A percentile compares a stretch with the other conserved stretches of the same genome.
Conservation (phyloP, 2,329 filamentous ascomycete species). For the Aurifilum marmelostoma region DNA sequence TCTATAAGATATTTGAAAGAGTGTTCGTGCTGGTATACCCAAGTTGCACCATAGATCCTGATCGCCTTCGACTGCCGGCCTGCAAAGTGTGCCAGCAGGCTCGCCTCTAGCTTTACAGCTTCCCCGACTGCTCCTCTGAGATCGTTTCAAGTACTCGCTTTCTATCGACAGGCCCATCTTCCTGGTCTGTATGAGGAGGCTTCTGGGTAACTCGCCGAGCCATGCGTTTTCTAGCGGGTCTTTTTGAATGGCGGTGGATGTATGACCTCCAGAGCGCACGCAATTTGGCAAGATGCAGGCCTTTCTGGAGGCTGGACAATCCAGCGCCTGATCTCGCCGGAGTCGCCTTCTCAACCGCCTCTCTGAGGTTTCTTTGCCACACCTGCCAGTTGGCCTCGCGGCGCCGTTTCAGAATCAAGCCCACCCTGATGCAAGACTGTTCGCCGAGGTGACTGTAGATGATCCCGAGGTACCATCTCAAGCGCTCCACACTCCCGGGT, state of each 20-base stretch:
- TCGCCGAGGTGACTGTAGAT: conserved; percentile 36
- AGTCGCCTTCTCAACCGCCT: not conserved
- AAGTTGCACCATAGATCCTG: not conserved
- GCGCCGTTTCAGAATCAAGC: conserved; percentile 34
- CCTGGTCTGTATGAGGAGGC: not conserved
- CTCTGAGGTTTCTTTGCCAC: conserved; percentile 10
- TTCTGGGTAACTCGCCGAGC: not conserved
- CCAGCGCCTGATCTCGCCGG: not conserved
- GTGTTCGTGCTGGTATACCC: not conserved
- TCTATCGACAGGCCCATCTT: no score
- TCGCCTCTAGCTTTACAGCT: not conserved
- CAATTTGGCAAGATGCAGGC: not conserved
- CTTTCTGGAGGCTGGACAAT: not conserved
- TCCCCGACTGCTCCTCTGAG: not conserved
- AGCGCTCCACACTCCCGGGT: conserved; percentile 40
- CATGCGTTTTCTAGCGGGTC: not conserved
- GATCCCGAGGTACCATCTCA: conserved; percentile 42
- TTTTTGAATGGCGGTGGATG: not conserved
- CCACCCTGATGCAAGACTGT: conserved; percentile 31
- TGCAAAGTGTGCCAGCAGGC: not conserved
- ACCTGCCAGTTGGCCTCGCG: conserved; percentile 30
- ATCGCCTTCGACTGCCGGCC: not conserved
- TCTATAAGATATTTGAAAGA: not conserved
- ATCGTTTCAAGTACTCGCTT: not conserved
- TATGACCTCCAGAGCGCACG: conserved; percentile 2